Percentiles rank a stretch among this genome's conserved stretches.
Evolutionary conservation across 257 asterid species (phyloP).

Genomic region (Przewalskia tangutica): DNA sequence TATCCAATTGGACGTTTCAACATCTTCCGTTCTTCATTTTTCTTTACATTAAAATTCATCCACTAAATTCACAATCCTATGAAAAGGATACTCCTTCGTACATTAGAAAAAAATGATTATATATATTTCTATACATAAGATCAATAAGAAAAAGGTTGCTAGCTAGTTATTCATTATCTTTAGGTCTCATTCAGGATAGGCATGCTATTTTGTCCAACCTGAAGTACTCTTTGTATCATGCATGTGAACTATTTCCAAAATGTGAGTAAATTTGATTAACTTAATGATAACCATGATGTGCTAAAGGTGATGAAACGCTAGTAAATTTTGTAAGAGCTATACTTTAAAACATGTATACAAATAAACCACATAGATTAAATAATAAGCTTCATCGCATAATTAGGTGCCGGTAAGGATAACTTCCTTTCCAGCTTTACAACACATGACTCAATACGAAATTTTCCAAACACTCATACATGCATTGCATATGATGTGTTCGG

Average conservation of each 20-base stretch:
- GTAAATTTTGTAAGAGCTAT: not conserved
- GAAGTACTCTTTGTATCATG: not conserved
- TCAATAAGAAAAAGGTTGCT: not conserved
- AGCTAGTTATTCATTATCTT: no score
- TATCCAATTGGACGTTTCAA: not conserved
- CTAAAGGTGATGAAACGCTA: not conserved
- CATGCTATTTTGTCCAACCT: no score
- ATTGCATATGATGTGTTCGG: not conserved
- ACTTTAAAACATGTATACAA: not conserved
- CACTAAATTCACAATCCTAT: not conserved
- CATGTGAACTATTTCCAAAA: not conserved
- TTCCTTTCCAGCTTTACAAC: not conserved
- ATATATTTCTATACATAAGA: no score
- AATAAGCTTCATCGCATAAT: not conserved
- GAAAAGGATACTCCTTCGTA: not conserved
- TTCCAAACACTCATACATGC: not conserved
- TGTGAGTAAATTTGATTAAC: not conserved
- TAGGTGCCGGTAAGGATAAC: not conserved
- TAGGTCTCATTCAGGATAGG: not conserved
- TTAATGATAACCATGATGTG: not conserved
- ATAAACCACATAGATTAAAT: not conserved
- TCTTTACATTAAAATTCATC: not conserved
- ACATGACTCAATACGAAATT: not conserved
- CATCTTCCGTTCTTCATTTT: not conserved
- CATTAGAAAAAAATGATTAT: no score